Conservation (phyloP, 495 filamentous ascomycete species). For the Apodospora peruviana region DNA sequence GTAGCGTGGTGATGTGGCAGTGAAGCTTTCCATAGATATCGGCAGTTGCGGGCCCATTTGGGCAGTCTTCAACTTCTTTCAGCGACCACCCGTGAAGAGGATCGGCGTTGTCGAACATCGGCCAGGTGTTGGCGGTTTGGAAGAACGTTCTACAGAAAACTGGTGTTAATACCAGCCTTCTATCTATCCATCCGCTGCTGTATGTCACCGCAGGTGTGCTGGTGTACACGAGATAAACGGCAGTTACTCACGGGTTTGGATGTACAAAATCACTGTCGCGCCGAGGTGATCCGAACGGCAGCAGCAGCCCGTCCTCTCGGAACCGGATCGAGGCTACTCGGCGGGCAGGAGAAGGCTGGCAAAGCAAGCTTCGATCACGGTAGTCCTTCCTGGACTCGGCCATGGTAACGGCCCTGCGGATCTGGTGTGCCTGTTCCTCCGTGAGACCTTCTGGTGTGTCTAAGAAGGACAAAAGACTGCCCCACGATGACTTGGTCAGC, state of each 20-base stretch:
- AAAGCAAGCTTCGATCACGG: too few species aligned
- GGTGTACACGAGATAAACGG: too few species aligned
- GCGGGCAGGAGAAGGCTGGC: too few species aligned
- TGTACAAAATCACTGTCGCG: slow-evolving; percentile 1
- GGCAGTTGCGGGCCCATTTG: too few species aligned
- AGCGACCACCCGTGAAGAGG: neutral
- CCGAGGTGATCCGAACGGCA: slow-evolving; percentile 30
- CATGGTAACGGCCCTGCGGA: too few species aligned
- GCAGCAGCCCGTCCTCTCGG: slow-evolving; percentile 28
- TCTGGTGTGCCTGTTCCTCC: too few species aligned
- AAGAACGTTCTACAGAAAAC: neutral
- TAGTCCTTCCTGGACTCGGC: too few species aligned
- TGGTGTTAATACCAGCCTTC: neutral
- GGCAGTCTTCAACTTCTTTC: neutral
- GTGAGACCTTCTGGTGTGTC: too few species aligned
- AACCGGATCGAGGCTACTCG: slow-evolving; percentile 22
- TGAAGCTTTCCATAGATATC: neutral
- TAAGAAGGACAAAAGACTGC: too few species aligned
- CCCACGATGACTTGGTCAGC: neutral
- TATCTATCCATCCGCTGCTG: too few species aligned
- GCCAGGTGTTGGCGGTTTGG: neutral
- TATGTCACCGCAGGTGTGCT: too few species aligned
- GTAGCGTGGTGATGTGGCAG: neutral
- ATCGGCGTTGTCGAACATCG: neutral
- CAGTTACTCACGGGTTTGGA: neutral